Base-by-base conservation (phyloP, 2,329 filamentous ascomycete species). In the Hypoxylon sp. region DNA sequence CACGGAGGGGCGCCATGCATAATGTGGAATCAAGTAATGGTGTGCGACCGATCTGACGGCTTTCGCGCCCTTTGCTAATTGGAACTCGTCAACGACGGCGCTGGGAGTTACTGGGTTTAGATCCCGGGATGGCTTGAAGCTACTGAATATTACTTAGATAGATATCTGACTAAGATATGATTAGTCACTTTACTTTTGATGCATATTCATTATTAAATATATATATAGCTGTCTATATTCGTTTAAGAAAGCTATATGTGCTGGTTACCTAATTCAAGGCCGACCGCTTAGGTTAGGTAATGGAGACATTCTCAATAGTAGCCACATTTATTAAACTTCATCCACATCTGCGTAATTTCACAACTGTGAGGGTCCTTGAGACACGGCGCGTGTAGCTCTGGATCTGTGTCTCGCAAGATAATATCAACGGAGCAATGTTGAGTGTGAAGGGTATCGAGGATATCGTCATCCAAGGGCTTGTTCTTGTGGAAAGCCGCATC, bases 251-350 rank as follows among this genome's bases (percentile, higher is more conserved):
- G 2, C 28, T 30, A 25, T 2, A 30, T 30, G 28, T 6, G 28
- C 9, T 1, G 28, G 9, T 30, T 30, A 30, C 28, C 28, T 30
- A 30, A 30, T 7, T 30, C 28, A 6, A 30, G 9, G 23, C 5
- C 5, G 28, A 30, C 28, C 28, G 28, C 28, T 30, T 30, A 30
- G 28, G 28, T 30, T 30, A 30, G 28, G 28, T 9, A 30, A 30
- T 30, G 6, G 28, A 30, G 2, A 10, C 38, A 17, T 21, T 5
- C 6, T 53, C 17, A 61, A 9, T 61, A 61, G 4, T 61, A 61
- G n/a, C 58, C 49, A 13, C 58, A 53, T 11, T 61, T 61, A 11
- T 61, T 53, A 3, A 61, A 53, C 41, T 61, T 61, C 49, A 61
- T 53, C 58, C 49, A 60, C 58, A 60, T 60, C 21, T 60, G 58